Percentiles rank a stretch among this genome's conserved stretches.
Conservation (phyloP, 441 rosid genomes). For the Arabidopsis lyrata region DNA sequence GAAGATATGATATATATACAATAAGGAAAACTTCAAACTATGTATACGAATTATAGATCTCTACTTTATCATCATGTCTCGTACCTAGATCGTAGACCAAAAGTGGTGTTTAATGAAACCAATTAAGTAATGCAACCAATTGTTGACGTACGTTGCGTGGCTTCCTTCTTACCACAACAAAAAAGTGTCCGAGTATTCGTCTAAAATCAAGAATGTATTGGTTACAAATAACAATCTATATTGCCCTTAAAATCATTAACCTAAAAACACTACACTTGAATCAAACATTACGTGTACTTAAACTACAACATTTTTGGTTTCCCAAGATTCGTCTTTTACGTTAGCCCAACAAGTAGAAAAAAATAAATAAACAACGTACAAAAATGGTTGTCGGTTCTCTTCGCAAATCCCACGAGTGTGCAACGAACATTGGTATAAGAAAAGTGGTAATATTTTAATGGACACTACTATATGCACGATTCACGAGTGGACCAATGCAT, state of each 20-base stretch:
- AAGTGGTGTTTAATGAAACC: neutral
- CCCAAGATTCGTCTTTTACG: slow-evolving; percentile 28
- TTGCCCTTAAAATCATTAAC: neutral
- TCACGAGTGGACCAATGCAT: slow-evolving; percentile 46
- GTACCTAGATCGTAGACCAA: neutral
- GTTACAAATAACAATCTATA: neutral
- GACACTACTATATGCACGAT: slow-evolving; percentile 24
- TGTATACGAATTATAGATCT: neutral
- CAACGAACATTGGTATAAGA: slow-evolving; percentile 32
- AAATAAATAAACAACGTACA: slow-evolving; percentile 11
- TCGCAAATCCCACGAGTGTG: slow-evolving; percentile 38
- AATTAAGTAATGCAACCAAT: neutral
- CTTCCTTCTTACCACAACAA: slow-evolving; percentile 19
- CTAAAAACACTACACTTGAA: neutral
- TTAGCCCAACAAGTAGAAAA: neutral
- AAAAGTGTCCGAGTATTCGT: too few species aligned
- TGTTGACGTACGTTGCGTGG: slow-evolving; percentile 15
- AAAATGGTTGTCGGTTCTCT: slow-evolving; percentile 38
- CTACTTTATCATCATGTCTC: neutral
- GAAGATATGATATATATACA: neutral
- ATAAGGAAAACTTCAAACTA: neutral
- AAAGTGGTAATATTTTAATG: slow-evolving; percentile 16
- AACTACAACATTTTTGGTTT: neutral
- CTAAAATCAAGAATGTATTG: too few species aligned
- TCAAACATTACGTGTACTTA: neutral